A percentile compares a stretch with the other conserved stretches of the same genome.
These are phyloP conservation scores for Fragaria nilgerrensis DNA, from an alignment of 306 rosid species.

Conservation along the genomic window DNA sequence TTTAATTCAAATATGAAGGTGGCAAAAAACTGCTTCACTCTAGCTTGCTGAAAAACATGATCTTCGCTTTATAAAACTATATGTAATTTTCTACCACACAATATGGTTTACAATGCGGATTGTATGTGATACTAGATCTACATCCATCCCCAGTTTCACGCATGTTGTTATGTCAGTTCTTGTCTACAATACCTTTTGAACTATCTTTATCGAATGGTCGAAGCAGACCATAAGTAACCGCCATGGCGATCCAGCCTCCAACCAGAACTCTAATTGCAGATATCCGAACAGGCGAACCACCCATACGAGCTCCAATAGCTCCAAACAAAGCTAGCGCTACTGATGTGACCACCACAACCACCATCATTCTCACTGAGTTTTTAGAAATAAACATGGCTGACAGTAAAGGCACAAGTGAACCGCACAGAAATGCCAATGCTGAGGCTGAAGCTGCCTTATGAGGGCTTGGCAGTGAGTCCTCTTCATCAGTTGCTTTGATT, in stretches of 20 bases:
- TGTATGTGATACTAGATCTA: not conserved
- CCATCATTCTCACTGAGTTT: not conserved
- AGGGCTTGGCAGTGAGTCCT: slow-evolving; percentile 20
- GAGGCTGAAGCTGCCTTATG: slow-evolving; percentile 29
- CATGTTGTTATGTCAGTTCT: not conserved
- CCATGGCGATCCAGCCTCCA: slow-evolving; percentile 33
- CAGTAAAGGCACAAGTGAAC: slow-evolving; percentile 23
- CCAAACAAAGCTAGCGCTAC: slow-evolving; percentile 23
- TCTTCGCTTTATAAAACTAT: not conserved
- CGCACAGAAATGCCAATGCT: slow-evolving; percentile 24
- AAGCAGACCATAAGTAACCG: slow-evolving; percentile 14
- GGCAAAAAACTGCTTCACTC: not conserved
- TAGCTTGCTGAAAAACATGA: not conserved
- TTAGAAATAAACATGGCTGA: slow-evolving; percentile 1
- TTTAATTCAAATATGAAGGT: not conserved
- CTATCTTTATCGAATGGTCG: not conserved
- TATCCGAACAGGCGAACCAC: slow-evolving; percentile 11
- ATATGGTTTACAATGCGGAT: not conserved
- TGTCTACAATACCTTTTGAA: not conserved
- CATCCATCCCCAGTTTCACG: not conserved
- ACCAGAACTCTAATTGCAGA: slow-evolving; percentile 24
- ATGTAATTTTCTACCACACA: not conserved
- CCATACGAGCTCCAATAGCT: slow-evolving; percentile 11
- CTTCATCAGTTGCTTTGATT: not conserved
- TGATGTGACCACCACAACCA: slow-evolving; percentile 11